Evolutionary conservation across 306 rosid genomes (phyloP).

Genomic region (Parietaria judaica): DNA sequence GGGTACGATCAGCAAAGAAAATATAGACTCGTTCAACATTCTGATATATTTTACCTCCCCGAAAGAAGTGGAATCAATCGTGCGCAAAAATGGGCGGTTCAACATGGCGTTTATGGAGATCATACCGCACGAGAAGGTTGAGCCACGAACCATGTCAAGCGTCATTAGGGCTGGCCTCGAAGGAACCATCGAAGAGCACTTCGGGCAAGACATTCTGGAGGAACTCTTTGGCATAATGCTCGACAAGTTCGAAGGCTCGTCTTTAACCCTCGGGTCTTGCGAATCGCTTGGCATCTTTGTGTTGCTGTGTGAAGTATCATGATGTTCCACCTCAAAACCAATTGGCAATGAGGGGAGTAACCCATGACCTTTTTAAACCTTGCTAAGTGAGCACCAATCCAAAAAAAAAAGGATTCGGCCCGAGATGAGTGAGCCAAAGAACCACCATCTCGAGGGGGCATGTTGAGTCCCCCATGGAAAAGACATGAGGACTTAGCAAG

Average conservation of each 20-base stretch:
- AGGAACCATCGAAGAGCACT: constrained; percentile 11
- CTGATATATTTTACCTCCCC: constrained; percentile 5
- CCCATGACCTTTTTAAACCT: too few relatives aligned
- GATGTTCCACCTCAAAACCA: too few relatives aligned
- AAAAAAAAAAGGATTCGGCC: too few relatives aligned
- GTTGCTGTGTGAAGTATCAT: too few relatives aligned
- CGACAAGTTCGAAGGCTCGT: constrained; percentile 5
- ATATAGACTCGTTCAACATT: constrained; percentile 19
- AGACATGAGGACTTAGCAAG: too few relatives aligned
- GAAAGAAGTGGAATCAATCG: constrained; percentile 14
- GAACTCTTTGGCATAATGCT: constrained; percentile 12
- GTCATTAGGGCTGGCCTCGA: constrained; percentile 8
- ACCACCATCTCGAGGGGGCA: too few relatives aligned
- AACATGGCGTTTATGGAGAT: constrained; percentile 15
- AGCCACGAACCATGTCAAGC: background rate
- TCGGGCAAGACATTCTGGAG: constrained; percentile 18
- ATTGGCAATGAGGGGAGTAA: too few relatives aligned
- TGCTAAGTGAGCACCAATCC: too few relatives aligned
- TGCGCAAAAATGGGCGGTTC: constrained; percentile 15
- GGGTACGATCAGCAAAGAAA: constrained; percentile 18
- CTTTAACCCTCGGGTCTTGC: background rate
- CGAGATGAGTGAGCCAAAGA: too few relatives aligned
- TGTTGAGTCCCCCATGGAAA: too few relatives aligned
- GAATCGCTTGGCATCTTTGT: constrained; percentile 12
- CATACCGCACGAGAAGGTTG: constrained; percentile 5